phyloP scores from a whole-genome alignment of 108 stramenopile species.

The Nitzschia palea region DNA sequence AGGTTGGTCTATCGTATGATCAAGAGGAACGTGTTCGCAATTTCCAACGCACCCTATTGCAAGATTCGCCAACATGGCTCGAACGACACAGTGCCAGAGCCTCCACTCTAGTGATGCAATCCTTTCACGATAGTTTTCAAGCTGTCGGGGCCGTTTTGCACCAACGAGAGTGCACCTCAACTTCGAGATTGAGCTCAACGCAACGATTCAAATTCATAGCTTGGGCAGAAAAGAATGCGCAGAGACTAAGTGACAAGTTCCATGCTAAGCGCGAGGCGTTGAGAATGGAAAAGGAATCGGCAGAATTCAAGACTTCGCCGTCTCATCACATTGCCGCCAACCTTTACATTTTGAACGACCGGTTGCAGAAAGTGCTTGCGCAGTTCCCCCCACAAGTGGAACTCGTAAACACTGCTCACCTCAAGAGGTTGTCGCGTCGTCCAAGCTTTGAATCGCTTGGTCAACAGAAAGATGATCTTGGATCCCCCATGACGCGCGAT shows the following conservation, averaged over 20 bases:
- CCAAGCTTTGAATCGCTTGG: slow-evolving; percentile 86
- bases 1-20: slow-evolving; percentile 88
- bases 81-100: slow-evolving; percentile 77
- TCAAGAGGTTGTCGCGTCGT: slow-evolving; percentile 70
- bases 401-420: slow-evolving; percentile 25
- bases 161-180: slow-evolving; percentile 35
- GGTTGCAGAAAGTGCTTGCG: slow-evolving; percentile 48
- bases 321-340: slow-evolving; percentile 77
- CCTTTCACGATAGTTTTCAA: slow-evolving; percentile 53
- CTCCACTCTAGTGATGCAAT: slow-evolving; percentile 58
- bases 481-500: slow-evolving; percentile 34
- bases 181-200: slow-evolving; percentile 46
- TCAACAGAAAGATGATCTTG: slow-evolving; percentile 41
- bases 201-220: slow-evolving; percentile 68
- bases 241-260: slow-evolving; percentile 28
- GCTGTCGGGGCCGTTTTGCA: slow-evolving; percentile 46
- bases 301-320: slow-evolving; percentile 43
- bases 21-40: slow-evolving; percentile 88
- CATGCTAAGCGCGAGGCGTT: slow-evolving; percentile 12
- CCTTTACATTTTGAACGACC: slow-evolving; percentile 80
- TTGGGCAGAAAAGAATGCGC: slow-evolving; percentile 60
- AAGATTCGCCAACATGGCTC: slow-evolving; percentile 60
- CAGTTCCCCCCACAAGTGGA: slow-evolving; percentile 26
- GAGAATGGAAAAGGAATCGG: slow-evolving; percentile 15
- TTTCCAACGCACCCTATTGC: slow-evolving; percentile 61